These are phyloP conservation scores for Geotrichum ghanense DNA, from an alignment of 805 yeast species.

Conservation along the genomic window DNA sequence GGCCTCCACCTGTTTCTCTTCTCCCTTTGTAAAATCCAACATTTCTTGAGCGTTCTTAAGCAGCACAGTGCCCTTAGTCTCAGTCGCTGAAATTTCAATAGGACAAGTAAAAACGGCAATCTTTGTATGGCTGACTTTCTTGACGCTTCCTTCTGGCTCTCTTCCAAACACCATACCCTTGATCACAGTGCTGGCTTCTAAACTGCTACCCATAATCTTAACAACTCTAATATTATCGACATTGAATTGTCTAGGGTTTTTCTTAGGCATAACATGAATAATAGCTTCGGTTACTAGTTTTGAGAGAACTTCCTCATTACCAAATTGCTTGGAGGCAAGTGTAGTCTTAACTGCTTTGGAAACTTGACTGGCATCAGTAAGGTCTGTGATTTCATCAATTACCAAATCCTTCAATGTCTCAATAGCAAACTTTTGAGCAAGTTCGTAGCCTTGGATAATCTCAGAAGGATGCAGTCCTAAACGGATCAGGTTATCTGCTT, in stretches of 20 bases:
- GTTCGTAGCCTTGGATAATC: slow-evolving; percentile 81
- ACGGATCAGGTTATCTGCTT: slow-evolving; percentile 74
- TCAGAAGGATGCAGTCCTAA: slow-evolving; percentile 87
- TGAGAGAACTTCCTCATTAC: slow-evolving; percentile 69
- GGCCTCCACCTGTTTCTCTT: slow-evolving; percentile 84
- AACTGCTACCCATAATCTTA: slow-evolving; percentile 86
- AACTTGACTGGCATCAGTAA: slow-evolving; percentile 43
- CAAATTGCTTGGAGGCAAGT: slow-evolving; percentile 87
- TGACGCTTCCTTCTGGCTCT: slow-evolving; percentile 89
- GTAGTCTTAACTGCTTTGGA: slow-evolving; percentile 74
- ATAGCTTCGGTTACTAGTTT: slow-evolving; percentile 79
- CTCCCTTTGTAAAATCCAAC: slow-evolving; percentile 93
- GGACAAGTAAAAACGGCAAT: slow-evolving; percentile 93
- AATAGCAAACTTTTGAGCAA: slow-evolving; percentile 70
- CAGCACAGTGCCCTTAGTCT: slow-evolving; percentile 94
- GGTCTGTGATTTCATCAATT: slow-evolving; percentile 49
- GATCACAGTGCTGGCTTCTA: slow-evolving; percentile 63
- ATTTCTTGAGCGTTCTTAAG: slow-evolving; percentile 94
- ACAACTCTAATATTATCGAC: slow-evolving; percentile 93
- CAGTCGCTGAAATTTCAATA: slow-evolving; percentile 90
- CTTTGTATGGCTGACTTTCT: slow-evolving; percentile 56
- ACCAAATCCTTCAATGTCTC: slow-evolving; percentile 46
- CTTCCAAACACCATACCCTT: slow-evolving; percentile 98
- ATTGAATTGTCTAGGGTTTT: slow-evolving; percentile 56
- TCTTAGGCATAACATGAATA: slow-evolving; percentile 54